Evolutionary conservation across 2,329 filamentous ascomycete species (phyloP).

Genomic region (Phaeosphaeriaceae sp.): DNA sequence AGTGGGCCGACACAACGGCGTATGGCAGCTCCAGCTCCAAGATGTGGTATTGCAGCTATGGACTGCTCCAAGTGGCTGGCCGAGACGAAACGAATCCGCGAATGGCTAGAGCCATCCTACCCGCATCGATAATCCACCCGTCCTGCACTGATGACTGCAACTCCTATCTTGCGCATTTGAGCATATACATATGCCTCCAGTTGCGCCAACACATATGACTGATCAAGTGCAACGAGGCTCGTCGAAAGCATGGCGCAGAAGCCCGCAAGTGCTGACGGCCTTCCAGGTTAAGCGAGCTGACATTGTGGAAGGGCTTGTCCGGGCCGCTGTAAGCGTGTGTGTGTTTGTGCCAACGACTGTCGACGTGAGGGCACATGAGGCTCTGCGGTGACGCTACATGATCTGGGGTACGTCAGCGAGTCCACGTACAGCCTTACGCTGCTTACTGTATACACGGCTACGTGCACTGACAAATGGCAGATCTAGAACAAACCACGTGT

Average conservation of each 20-base stretch:
- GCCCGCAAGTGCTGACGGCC: not conserved
- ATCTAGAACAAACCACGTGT: not conserved
- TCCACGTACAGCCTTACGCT: not conserved
- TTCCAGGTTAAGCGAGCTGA: not conserved
- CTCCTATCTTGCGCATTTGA: not conserved
- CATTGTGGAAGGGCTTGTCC: not conserved
- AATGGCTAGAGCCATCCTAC: too few relatives aligned
- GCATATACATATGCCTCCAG: not conserved
- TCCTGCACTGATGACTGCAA: not conserved
- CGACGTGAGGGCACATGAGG: not conserved
- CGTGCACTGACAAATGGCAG: not conserved
- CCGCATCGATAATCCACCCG: too few relatives aligned
- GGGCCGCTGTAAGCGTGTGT: not conserved
- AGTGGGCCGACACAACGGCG: not conserved
- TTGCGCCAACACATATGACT: not conserved
- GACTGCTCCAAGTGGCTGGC: too few relatives aligned
- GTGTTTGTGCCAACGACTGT: not conserved
- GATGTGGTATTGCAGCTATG: too few relatives aligned
- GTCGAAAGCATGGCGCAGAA: not conserved
- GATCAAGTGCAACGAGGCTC: not conserved
- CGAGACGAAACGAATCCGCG: too few relatives aligned
- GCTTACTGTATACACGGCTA: not conserved
- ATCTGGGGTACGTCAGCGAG: constrained; percentile 1
- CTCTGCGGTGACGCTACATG: not conserved
- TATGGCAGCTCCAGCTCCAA: not conserved